Conservation (phyloP, 495 filamentous ascomycete genomes). For the Hyaloscypha bicolor region DNA sequence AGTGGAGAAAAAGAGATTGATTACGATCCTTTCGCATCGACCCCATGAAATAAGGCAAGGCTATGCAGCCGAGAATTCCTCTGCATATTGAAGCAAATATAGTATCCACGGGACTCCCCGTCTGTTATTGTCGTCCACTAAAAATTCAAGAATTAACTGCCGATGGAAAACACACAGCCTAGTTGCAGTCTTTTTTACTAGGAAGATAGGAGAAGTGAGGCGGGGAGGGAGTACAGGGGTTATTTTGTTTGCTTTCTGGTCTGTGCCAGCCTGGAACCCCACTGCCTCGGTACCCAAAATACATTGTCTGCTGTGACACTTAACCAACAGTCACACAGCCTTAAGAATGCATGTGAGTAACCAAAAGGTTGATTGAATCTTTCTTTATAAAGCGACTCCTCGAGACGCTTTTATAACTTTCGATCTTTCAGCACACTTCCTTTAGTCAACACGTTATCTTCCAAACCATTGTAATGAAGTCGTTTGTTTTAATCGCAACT, state of each 20-base stretch:
- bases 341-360: constrained; percentile 1
- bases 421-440: neutral
- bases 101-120: neutral
- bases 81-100: neutral
- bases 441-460: neutral
- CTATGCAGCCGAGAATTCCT: neutral
- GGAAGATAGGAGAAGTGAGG: neutral
- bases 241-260: neutral
- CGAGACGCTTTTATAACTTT: constrained; percentile 1
- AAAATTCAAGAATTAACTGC: constrained; percentile 1
- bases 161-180: neutral
- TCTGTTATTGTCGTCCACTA: constrained; percentile 3
- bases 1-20: neutral
- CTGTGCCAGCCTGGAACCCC: neutral
- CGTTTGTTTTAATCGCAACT: neutral
- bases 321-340: neutral
- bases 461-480: constrained; percentile 3
- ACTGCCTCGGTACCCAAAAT: neutral
- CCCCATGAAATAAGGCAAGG: neutral
- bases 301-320: neutral
- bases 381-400: constrained; percentile 1
- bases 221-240: neutral
- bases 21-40: constrained; percentile 1
- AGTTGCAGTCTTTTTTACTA: neutral
- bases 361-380: constrained; percentile 1